Evolutionary conservation across 495 filamentous ascomycete species (phyloP).

Genomic region (Xylaria curta): DNA sequence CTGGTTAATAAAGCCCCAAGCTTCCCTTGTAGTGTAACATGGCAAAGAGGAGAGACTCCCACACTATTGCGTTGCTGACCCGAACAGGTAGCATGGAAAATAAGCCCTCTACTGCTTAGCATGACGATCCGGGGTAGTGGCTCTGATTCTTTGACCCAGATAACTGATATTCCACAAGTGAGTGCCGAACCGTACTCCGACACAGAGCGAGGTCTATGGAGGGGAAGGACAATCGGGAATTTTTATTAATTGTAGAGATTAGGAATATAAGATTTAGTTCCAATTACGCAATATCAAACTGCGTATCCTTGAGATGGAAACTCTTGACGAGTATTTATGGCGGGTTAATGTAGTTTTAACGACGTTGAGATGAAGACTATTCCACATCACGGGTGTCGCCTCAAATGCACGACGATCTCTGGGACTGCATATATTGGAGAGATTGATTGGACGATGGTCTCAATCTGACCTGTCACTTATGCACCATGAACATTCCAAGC

Average conservation of each 20-base stretch:
- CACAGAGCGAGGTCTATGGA: neutral
- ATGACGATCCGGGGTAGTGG: neutral
- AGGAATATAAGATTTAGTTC: too few species aligned
- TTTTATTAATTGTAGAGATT: neutral
- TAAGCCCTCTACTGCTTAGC: neutral
- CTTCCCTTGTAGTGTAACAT: neutral
- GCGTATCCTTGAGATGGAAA: neutral
- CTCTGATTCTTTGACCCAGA: neutral
- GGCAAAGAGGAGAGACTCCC: too few species aligned
- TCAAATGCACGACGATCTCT: slow-evolving; percentile 15
- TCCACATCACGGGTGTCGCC: slow-evolving; percentile 16
- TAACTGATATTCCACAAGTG: neutral
- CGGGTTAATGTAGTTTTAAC: neutral
- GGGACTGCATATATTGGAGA: slow-evolving; percentile 5
- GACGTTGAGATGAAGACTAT: slow-evolving; percentile 1
- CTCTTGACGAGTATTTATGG: neutral
- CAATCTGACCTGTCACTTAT: slow-evolving; percentile 8
- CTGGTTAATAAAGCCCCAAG: neutral
- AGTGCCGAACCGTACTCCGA: neutral
- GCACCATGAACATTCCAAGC: neutral
- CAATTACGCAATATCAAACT: neutral
- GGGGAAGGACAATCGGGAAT: neutral
- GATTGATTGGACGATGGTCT: neutral
- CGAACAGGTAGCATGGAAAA: neutral
- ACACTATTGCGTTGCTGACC: neutral